Conservation (phyloP, 164 flowering plant genomes). For the Nymphaea thermarum region DNA sequence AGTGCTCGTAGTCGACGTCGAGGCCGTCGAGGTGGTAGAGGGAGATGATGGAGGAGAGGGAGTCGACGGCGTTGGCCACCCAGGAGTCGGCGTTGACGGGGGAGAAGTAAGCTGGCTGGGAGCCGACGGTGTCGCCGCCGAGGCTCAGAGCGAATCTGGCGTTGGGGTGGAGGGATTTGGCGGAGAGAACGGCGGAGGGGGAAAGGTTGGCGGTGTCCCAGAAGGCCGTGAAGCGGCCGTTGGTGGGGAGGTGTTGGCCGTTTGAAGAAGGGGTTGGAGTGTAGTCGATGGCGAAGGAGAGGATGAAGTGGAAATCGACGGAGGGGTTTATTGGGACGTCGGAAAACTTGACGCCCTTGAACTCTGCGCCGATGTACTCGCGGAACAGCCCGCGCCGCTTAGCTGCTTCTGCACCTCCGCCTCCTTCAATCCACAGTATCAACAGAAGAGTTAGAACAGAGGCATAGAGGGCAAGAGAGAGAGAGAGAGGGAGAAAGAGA, state of each 20-base stretch:
- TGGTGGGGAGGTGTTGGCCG: conserved; percentile 20
- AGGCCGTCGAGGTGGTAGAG: conserved; percentile 36
- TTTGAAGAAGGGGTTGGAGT: conserved; percentile 19
- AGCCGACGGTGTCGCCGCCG: conserved; percentile 35
- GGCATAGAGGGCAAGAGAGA: not conserved
- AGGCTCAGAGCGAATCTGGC: conserved; percentile 43
- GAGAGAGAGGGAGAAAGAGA: not conserved
- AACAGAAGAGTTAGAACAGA: not conserved
- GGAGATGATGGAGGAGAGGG: conserved; percentile 34
- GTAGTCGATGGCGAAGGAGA: conserved; percentile 57
- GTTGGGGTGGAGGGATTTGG: conserved; percentile 26
- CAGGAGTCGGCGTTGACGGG: conserved; percentile 36
- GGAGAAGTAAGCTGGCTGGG: conserved; percentile 18
- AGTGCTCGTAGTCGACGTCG: conserved; percentile 50
- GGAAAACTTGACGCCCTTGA: conserved; percentile 32
- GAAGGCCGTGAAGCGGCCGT: conserved; percentile 44
- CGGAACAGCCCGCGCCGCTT: conserved; percentile 22
- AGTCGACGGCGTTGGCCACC: conserved; percentile 53
- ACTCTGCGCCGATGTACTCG: conserved; percentile 58
- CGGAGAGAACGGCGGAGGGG: conserved; percentile 28
- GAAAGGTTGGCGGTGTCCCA: conserved; percentile 39
- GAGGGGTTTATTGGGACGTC: conserved; percentile 39
- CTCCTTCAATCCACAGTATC: not conserved
- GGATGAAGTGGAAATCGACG: conserved; percentile 53
- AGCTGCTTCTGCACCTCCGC: conserved; percentile 7